A percentile compares a stretch with the other conserved stretches of the same genome.
Evolutionary conservation across 306 rosid species (phyloP).

Genomic region (Hippophae tibetana): DNA sequence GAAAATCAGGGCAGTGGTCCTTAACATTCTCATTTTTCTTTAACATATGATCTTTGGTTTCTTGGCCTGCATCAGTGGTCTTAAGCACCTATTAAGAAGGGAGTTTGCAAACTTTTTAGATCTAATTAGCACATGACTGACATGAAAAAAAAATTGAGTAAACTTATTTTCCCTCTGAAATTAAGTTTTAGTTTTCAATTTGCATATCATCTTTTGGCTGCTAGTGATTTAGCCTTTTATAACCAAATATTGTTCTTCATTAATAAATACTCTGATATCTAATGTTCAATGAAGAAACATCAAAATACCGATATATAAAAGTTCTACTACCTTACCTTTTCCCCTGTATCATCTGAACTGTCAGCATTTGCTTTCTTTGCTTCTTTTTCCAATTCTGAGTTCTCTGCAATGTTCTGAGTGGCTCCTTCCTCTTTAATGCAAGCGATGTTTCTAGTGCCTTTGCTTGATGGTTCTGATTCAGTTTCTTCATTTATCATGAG

Average conservation of each 20-base stretch:
- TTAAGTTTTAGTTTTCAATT: too few species aligned
- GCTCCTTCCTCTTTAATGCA: slow-evolving; percentile 14
- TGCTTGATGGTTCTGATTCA: neutral
- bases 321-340: too few species aligned
- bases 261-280: too few species aligned
- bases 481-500: slow-evolving; percentile 5
- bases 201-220: neutral
- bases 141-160: neutral
- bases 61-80: slow-evolving; percentile 11
- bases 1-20: slow-evolving; percentile 12
- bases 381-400: slow-evolving; percentile 15
- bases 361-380: slow-evolving; percentile 9
- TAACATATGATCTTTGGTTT: slow-evolving; percentile 4
- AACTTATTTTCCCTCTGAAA: neutral
- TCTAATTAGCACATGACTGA: neutral
- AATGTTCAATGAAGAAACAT: too few species aligned
- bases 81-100: slow-evolving; percentile 14
- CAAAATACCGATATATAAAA: too few species aligned
- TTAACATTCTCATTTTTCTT: slow-evolving; percentile 3
- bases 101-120: neutral
- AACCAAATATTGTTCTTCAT: too few species aligned
- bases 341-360: neutral
- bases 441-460: neutral
- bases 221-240: too few species aligned
- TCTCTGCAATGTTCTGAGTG: slow-evolving; percentile 11